Conservation (phyloP, 768 basidiomycete species). For the Mycena indigotica region DNA sequence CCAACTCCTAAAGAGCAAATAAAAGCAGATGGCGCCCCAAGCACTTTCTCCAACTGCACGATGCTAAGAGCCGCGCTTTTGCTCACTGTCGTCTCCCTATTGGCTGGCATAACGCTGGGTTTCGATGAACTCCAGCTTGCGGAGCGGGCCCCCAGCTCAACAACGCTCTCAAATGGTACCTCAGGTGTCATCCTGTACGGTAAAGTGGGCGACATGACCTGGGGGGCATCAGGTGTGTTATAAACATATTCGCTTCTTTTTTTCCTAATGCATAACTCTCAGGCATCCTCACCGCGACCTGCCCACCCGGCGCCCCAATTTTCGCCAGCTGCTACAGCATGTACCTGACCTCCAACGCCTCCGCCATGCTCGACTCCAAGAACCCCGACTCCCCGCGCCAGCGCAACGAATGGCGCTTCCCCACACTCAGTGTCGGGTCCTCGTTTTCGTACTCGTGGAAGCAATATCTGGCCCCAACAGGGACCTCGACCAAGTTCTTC, state of each 20-base stretch:
- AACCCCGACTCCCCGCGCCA: slow-evolving; percentile 23
- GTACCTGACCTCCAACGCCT: slow-evolving; percentile 14
- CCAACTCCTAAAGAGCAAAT: too few species aligned
- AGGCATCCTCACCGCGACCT: not conserved
- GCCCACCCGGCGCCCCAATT: not conserved
- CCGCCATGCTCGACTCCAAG: slow-evolving; percentile 15
- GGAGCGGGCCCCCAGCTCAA: too few species aligned
- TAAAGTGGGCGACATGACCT: not conserved
- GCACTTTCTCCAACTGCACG: too few species aligned
- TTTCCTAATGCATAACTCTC: not conserved
- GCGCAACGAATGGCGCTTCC: slow-evolving; percentile 23
- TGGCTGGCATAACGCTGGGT: too few species aligned
- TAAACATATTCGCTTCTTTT: too few species aligned
- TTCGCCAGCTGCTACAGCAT: slow-evolving; percentile 21
- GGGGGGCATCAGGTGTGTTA: not conserved
- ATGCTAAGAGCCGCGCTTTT: too few species aligned
- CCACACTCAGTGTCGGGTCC: not conserved
- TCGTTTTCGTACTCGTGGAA: slow-evolving; percentile 23
- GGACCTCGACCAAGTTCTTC: slow-evolving; percentile 25
- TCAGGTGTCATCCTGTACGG: not conserved
- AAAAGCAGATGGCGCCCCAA: too few species aligned
- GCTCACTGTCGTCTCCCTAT: too few species aligned
- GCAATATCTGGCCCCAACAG: slow-evolving; percentile 18
- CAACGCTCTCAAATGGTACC: not conserved
- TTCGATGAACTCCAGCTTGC: too few species aligned